Base-by-base conservation (phyloP, 1,284 basidiomycete species). In the Cystobasidium sp. region DNA sequence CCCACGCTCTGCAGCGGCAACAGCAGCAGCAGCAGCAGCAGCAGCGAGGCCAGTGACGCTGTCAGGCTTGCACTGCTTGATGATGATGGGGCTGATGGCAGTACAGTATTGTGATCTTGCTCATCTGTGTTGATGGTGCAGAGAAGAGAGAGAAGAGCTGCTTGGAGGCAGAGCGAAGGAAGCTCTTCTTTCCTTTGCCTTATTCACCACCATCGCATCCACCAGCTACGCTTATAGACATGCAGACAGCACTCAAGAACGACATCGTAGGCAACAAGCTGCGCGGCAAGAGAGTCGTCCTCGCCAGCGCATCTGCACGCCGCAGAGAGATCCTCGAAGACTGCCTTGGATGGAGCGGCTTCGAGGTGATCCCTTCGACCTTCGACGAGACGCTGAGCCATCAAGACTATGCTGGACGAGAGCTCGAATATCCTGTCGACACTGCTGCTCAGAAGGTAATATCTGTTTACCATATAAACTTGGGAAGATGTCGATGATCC, bases 281-380 rank as follows among this genome's bases (percentile, higher is more conserved):
- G 20, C n/a, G 63, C 72, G 74, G 77, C 1, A 77, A 76, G 65
- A 51, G 76, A 5, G 86, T 96, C 70, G 85, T 96, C 1, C 86
- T 97, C 1, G 94, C 94, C 0, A 95, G 93, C 2, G 88, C 88
- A 59, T 94, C 91, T 78, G 91, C 93, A 0, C 86, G 94, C 74
- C 86, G 96, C 77, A 89, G 88, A 81, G 92, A 95, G 76, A 92
- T 97, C 77, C 87, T 98, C 52, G 86, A 86, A 73, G 90, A 86
- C 69, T 88, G 62, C 49, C 64, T 75, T 10, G 70, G 70, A 44
- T 73, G 70, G 70, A 89, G 82, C 93, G 94, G 83, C 82, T 88
- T 86, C 77, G 93, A 97, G 81, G 87, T 97, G 74, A 86, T 97
- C 0, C 91, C 94, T 0, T 96, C 94, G 1, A 91, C 87, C 0